Percentiles rank a stretch among this genome's conserved stretches.
Evolutionary conservation across 2,329 filamentous ascomycete species (phyloP).

Genomic region (Zelopaecilomyces penicillatus): DNA sequence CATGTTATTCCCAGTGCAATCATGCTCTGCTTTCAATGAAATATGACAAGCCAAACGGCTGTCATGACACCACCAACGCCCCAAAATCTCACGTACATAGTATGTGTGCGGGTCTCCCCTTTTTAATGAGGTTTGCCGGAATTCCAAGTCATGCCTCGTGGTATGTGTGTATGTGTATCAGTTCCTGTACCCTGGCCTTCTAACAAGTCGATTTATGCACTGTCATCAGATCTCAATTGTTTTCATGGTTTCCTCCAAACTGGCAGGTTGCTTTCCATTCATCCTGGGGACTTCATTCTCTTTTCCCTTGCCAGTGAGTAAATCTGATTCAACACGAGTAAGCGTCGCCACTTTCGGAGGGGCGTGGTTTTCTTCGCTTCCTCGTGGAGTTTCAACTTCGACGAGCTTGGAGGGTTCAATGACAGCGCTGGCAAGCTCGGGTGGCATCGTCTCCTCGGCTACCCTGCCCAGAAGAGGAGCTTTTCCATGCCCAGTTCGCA

Average conservation of each 20-base stretch:
- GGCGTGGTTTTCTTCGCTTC: constrained; percentile 33
- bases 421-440: constrained; percentile 28
- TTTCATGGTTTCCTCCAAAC: constrained; percentile 47
- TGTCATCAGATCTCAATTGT: constrained; percentile 48
- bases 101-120: constrained; percentile 6
- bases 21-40: not conserved
- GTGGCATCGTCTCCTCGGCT: constrained; percentile 53
- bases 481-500: constrained; percentile 56
- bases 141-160: constrained; percentile 16
- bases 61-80: constrained; percentile 13
- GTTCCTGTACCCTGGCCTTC: not conserved
- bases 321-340: constrained; percentile 25
- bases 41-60: constrained; percentile 9
- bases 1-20: too few species aligned
- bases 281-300: constrained; percentile 25
- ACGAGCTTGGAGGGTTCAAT: constrained; percentile 43
- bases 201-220: not conserved
- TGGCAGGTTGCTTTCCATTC: constrained; percentile 37
- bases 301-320: constrained; percentile 32
- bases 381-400: constrained; percentile 46
- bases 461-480: constrained; percentile 67
- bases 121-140: constrained; percentile 1
- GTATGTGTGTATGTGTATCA: constrained; percentile 9
- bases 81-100: constrained; percentile 5
- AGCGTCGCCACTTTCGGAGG: constrained; percentile 22